Evolutionary conservation across 2,329 filamentous ascomycete genomes (phyloP), one percentile per base, ranked within the genome.

Genomic region (Onygenales sp.): DNA sequence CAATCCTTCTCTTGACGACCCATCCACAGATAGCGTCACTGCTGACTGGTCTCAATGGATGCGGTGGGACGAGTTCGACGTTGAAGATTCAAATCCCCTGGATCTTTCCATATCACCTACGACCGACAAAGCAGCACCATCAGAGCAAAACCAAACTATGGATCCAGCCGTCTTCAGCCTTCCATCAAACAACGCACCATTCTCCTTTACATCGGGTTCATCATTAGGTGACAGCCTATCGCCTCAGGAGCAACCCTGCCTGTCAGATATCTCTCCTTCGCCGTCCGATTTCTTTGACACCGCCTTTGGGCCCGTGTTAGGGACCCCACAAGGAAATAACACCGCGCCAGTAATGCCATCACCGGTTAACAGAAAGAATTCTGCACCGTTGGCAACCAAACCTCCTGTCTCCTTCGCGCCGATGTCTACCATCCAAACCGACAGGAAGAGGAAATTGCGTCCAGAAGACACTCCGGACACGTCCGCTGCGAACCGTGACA

Each of bases 361-460:
- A 4, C n/a, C 39, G 8, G 5, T 2, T 17, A 21, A 32, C 2
- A 31, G 17, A 10, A 39, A 14, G 32, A 32, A 27, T 32, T 27
- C n/a, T 10, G 13, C 5, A 10, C 21, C 10, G 21, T 31, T 11
- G 14, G 35, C 31, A 41, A 31, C 17, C 13, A 7, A 41, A 21
- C 10, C 5, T 4, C 2, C 6, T 27, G 11, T 7, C 10, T 31
- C 46, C 10, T 49, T 33, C 9, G 21, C 17, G 6, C 43, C 50
- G 5, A 4, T 32, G 3, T 36, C 50, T 31, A 14, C 41, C 32
- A 31, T 21, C 14, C 10, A 9, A 32, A 3, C 57, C 1, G 76
- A 69, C 57, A 78, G 83, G 60, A 90, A 89, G 71, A 80, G 86
- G 60, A 90, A 89, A 71, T 81, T 83, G 0, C 83, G 83, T 0